Percentiles rank a stretch among this genome's conserved stretches.
phyloP scores from a whole-genome alignment of 2,329 filamentous ascomycete species.

The Aspergillus pseudoviridinutans region DNA sequence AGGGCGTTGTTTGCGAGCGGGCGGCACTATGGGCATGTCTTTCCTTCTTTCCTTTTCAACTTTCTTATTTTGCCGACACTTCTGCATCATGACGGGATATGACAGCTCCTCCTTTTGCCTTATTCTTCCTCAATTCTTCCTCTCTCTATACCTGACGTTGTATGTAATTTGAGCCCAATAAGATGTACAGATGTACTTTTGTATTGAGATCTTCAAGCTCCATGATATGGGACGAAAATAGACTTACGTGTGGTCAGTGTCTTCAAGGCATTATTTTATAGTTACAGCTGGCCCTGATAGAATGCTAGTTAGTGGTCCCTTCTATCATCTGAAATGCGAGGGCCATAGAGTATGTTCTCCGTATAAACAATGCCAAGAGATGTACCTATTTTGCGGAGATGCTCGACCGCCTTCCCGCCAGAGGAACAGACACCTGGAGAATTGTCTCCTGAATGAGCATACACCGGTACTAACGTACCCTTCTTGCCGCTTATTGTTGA shows the following conservation, averaged over 20 bases:
- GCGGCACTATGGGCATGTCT: slow-evolving; percentile 13
- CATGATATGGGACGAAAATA: background rate
- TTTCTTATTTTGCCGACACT: slow-evolving; percentile 7
- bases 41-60: slow-evolving; percentile 7
- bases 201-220: background rate
- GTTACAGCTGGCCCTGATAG: background rate
- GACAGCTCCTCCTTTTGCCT: slow-evolving; percentile 19
- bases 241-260: background rate
- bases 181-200: background rate
- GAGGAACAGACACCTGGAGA: background rate
- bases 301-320: too few species aligned
- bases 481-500: background rate
- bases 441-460: background rate
- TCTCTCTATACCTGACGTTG: background rate
- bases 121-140: slow-evolving; percentile 1
- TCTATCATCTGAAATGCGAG: background rate
- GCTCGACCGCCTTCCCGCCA: slow-evolving; percentile 6
- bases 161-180: background rate
- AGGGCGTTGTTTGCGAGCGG: slow-evolving; percentile 18
- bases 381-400: background rate
- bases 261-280: background rate
- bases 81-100: slow-evolving; percentile 33
- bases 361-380: background rate
- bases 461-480: background rate
- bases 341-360: background rate